phyloP scores from a whole-genome alignment of 768 basidiomycete species.

The Boletellus sp. region DNA sequence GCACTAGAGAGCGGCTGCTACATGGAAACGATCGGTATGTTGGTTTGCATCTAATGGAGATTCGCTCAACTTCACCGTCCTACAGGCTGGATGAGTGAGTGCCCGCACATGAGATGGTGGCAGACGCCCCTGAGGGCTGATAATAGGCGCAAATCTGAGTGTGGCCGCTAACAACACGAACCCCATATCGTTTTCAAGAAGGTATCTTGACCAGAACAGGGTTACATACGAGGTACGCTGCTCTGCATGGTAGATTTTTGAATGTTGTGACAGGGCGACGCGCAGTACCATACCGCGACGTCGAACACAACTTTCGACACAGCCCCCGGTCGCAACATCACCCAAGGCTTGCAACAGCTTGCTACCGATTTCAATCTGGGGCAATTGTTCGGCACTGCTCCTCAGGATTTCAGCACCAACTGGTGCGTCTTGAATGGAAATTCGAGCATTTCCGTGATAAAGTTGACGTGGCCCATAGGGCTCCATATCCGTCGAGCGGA shows the following conservation, averaged over 20 bases:
- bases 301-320: constrained; percentile 64
- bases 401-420: constrained; percentile 67
- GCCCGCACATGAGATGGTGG: background rate
- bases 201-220: constrained; percentile 79
- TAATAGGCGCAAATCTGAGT: constrained; percentile 47
- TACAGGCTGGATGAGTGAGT: constrained; percentile 60
- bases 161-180: constrained; percentile 34
- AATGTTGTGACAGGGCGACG: background rate
- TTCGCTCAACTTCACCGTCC: background rate
- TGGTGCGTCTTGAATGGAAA: constrained; percentile 38
- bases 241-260: background rate
- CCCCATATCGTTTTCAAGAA: constrained; percentile 60
- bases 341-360: constrained; percentile 49
- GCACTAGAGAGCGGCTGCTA: constrained; percentile 80
- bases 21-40: constrained; percentile 85
- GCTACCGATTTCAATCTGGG: constrained; percentile 58
- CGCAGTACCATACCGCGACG: constrained; percentile 61
- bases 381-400: constrained; percentile 65
- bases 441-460: background rate
- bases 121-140: background rate
- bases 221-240: constrained; percentile 65
- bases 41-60: background rate
- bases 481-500: constrained; percentile 57
- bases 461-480: constrained; percentile 31
- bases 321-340: constrained; percentile 46